A percentile compares a stretch with the other conserved stretches of the same genome.
These are phyloP conservation scores for Diaporthe batatas DNA, from an alignment of 2,329 filamentous ascomycete species.

Conservation along the genomic window DNA sequence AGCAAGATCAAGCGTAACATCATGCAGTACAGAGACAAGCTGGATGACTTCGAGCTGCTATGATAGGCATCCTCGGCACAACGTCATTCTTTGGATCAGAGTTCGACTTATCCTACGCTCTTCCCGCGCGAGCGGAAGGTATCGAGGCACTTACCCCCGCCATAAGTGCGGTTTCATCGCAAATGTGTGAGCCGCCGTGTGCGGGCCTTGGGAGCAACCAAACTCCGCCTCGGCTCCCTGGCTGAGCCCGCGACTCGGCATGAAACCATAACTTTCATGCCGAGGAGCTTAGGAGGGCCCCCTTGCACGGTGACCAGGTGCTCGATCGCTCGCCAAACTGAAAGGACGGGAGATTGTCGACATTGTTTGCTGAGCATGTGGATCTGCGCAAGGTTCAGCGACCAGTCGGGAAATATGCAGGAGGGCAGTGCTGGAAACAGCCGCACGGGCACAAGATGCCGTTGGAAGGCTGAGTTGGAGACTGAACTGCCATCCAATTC, in stretches of 20 bases:
- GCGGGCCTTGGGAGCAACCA: background rate
- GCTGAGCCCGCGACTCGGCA: conserved; percentile 13
- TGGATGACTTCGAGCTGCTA: conserved; percentile 95
- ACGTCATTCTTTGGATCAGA: background rate
- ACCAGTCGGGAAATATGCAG: conserved; percentile 15
- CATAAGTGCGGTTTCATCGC: conserved; percentile 23
- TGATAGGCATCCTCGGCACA: conserved; percentile 55
- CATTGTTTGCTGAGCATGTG: conserved; percentile 1
- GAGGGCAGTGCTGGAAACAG: conserved; percentile 13
- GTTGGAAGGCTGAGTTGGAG: conserved; percentile 8
- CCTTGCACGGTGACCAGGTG: conserved; percentile 9
- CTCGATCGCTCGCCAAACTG: background rate
- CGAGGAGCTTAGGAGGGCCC: conserved; percentile 1
- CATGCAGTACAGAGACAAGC: conserved; percentile 92
- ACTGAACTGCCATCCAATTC: conserved; percentile 9
- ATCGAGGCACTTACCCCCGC: background rate
- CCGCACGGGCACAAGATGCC: conserved; percentile 2
- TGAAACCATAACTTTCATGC: conserved; percentile 19
- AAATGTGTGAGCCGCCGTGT: conserved; percentile 5
- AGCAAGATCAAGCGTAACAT: conserved; percentile 98
- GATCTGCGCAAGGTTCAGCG: conserved; percentile 15
- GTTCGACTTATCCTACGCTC: background rate
- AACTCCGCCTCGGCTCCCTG: conserved; percentile 16
- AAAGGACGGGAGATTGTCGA: conserved; percentile 2
- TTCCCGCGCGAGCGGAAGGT: background rate